phyloP scores from a whole-genome alignment of 169 alveolate genomes.

The Cryptosporidium bovis region DNA sequence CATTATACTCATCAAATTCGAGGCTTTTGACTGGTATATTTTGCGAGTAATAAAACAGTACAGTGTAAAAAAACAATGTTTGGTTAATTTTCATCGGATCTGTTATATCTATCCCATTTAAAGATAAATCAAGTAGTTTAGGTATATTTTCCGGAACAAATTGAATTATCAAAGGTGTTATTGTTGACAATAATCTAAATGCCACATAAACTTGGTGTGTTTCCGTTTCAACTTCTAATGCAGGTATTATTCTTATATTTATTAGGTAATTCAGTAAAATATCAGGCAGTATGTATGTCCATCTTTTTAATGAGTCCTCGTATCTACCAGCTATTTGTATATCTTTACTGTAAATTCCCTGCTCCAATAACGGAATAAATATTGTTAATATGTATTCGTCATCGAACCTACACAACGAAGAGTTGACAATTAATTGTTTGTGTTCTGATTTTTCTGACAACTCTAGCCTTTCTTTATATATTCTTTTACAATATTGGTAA shows the following conservation, averaged over 20 bases:
- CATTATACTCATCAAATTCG: conserved; percentile 32
- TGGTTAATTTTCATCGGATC: conserved; percentile 69
- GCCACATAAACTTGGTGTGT: conserved; percentile 64
- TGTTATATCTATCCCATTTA: conserved; percentile 63
- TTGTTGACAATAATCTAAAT: conserved; percentile 49
- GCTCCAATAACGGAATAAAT: conserved; percentile 59
- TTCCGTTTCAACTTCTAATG: conserved; percentile 45
- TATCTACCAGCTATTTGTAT: conserved; percentile 42
- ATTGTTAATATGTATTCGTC: conserved; percentile 50
- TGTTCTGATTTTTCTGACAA: background rate
- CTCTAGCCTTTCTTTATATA: conserved; percentile 43
- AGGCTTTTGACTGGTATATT: background rate
- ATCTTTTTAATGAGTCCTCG: conserved; percentile 61
- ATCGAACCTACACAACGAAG: conserved; percentile 47
- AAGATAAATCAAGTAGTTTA: conserved; percentile 24
- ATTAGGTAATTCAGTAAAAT: conserved; percentile 19
- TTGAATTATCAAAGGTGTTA: conserved; percentile 55
- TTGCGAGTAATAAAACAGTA: conserved; percentile 38
- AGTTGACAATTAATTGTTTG: background rate
- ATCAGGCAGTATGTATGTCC: conserved; percentile 68
- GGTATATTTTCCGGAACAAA: conserved; percentile 58
- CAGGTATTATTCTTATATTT: conserved; percentile 51
- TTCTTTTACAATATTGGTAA: conserved; percentile 66
- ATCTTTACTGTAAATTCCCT: conserved; percentile 69
- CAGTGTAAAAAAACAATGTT: conserved; percentile 29